Evolutionary conservation across 1,139 yeast species (phyloP).

Genomic region (Candida tunisiensis): DNA sequence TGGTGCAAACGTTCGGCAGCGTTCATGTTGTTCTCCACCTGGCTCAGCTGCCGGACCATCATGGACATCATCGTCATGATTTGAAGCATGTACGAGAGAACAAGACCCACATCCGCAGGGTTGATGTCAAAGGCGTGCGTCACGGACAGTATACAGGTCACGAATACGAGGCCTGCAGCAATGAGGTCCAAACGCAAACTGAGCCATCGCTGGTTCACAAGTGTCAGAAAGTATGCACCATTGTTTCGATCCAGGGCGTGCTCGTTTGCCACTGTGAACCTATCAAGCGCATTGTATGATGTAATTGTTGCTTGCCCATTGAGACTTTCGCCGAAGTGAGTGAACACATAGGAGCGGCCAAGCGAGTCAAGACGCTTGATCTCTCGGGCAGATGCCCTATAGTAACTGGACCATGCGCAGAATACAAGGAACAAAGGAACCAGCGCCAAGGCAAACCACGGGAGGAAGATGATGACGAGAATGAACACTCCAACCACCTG

Average conservation of each 20-base stretch:
- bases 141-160: conserved; percentile 38
- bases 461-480: conserved; percentile 26
- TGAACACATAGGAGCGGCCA: conserved; percentile 59
- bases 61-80: conserved; percentile 8
- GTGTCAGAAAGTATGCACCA: conserved; percentile 49
- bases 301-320: conserved; percentile 58
- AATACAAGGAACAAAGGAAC: conserved; percentile 39
- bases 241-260: conserved; percentile 42
- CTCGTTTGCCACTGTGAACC: conserved; percentile 37
- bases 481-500: conserved; percentile 18
- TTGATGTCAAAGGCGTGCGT: conserved; percentile 41
- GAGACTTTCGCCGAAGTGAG: conserved; percentile 60
- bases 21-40: conserved; percentile 69
- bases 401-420: conserved; percentile 32
- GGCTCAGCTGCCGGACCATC: conserved; percentile 50
- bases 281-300: conserved; percentile 31
- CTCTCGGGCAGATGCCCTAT: conserved; percentile 63
- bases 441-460: conserved; percentile 9
- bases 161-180: conserved; percentile 28
- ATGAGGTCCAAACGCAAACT: conserved; percentile 48
- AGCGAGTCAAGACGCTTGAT: conserved; percentile 65
- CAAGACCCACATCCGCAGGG: conserved; percentile 53
- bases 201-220: conserved; percentile 70
- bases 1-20: conserved; percentile 60
- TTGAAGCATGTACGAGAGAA: conserved; percentile 31